phyloP scores from a whole-genome alignment of 805 yeast species.

The Candida orba region DNA sequence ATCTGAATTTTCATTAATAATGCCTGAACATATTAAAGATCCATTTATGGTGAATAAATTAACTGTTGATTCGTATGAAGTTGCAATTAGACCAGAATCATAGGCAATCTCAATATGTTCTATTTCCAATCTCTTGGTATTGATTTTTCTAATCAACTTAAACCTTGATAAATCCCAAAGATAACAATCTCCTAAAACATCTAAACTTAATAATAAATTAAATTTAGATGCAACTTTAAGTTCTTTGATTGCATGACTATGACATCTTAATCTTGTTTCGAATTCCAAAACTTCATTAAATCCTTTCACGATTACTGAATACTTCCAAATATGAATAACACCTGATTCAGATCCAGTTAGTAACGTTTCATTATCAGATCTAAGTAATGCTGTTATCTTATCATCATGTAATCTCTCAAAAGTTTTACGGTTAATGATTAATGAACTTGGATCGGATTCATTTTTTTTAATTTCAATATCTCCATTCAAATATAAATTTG shows the following conservation, averaged over 20 bases:
- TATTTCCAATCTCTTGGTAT: constrained; percentile 10
- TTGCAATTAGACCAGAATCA: constrained; percentile 47
- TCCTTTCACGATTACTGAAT: constrained; percentile 12
- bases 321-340: constrained; percentile 49
- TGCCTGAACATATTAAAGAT: constrained; percentile 26
- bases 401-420: constrained; percentile 28
- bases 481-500: constrained; percentile 24
- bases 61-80: constrained; percentile 23
- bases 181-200: constrained; percentile 44
- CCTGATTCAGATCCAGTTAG: constrained; percentile 47
- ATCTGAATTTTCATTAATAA: constrained; percentile 5
- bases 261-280: constrained; percentile 50
- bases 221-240: constrained; percentile 45
- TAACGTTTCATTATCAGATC: constrained; percentile 22
- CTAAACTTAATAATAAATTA: constrained; percentile 49
- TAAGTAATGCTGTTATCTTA: constrained; percentile 22
- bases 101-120: constrained; percentile 40
- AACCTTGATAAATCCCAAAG: constrained; percentile 60
- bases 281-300: constrained; percentile 28
- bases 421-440: constrained; percentile 18
- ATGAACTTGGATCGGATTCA: constrained; percentile 17
- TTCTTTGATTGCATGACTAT: constrained; percentile 38
- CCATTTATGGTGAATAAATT: constrained; percentile 50
- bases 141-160: constrained; percentile 37
- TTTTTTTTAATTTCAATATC: constrained; percentile 18